Percentiles rank a stretch among this genome's conserved stretches.
Evolutionary conservation across 1,139 yeast species (phyloP).

Genomic region (Yamadazyma mexicana): DNA sequence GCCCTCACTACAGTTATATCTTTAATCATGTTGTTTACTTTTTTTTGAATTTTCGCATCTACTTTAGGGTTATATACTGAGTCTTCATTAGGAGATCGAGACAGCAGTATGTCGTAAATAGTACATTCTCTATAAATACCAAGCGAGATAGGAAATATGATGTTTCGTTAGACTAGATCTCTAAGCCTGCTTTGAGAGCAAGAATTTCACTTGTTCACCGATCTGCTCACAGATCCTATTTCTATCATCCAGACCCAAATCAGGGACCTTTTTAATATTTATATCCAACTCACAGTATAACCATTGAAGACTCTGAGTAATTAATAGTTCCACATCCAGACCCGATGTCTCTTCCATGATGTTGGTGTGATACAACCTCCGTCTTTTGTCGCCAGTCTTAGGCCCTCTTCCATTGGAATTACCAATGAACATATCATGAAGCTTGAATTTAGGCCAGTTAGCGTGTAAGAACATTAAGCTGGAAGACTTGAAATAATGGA

Average conservation of each 20-base stretch:
- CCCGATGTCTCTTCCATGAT: constrained; percentile 28
- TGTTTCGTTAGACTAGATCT: too few relatives aligned
- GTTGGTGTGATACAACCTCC: constrained; percentile 30
- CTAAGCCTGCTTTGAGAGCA: constrained; percentile 11
- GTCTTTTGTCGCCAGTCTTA: constrained; percentile 15
- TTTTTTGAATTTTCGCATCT: constrained; percentile 1
- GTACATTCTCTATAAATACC: too few relatives aligned
- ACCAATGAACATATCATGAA: constrained; percentile 25
- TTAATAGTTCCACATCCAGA: constrained; percentile 29
- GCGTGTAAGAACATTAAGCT: constrained; percentile 37
- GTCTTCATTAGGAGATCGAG: too few relatives aligned
- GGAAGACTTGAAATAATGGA: constrained; percentile 29
- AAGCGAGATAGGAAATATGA: too few relatives aligned
- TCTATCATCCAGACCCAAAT: constrained; percentile 21
- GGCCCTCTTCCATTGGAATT: constrained; percentile 32
- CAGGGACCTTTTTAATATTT: constrained; percentile 24
- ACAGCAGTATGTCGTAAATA: neutral
- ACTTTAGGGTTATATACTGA: neutral
- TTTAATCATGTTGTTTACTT: constrained; percentile 10
- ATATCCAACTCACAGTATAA: constrained; percentile 28
- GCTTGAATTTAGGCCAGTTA: constrained; percentile 37
- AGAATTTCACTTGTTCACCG: constrained; percentile 25
- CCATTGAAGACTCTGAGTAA: constrained; percentile 28
- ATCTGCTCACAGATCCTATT: constrained; percentile 25
- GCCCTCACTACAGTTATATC: constrained; percentile 14